These are phyloP conservation scores for Calonectria multiphialidica DNA, from an alignment of 2,329 filamentous ascomycete genomes.

Conservation along the genomic window DNA sequence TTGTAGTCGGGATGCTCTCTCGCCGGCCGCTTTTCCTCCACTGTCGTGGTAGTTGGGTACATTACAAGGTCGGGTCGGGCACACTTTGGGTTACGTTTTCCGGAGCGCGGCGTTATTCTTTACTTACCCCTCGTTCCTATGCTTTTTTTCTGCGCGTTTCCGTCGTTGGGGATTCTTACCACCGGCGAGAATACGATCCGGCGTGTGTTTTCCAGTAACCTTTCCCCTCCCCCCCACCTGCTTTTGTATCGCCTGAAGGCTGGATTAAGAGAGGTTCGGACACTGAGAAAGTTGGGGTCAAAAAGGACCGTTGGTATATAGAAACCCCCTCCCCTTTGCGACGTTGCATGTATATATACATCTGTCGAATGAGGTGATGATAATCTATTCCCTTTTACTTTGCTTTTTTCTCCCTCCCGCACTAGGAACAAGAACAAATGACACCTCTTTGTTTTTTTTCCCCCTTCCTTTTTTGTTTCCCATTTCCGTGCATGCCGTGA, in stretches of 20 bases:
- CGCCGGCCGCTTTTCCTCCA: neutral
- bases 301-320: conserved; percentile 17
- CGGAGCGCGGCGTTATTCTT: conserved; percentile 36
- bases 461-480: neutral
- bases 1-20: neutral
- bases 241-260: conserved; percentile 5
- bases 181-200: neutral
- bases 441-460: neutral
- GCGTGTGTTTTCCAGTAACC: neutral
- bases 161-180: neutral
- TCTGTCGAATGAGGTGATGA: conserved; percentile 22
- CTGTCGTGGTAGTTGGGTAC: conserved; percentile 4
- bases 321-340: neutral
- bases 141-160: conserved; percentile 3
- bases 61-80: conserved; percentile 2
- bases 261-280: neutral
- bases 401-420: neutral
- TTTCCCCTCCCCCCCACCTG: neutral
- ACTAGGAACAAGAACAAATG: neutral
- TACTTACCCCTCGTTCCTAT: conserved; percentile 25
- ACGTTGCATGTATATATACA: conserved; percentile 24
- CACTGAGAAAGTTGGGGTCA: neutral
- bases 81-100: conserved; percentile 26
- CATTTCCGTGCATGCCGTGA: neutral
- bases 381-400: conserved; percentile 14